Conservation (phyloP, 2,329 filamentous ascomycete genomes). For the Botrytis byssoidea region DNA sequence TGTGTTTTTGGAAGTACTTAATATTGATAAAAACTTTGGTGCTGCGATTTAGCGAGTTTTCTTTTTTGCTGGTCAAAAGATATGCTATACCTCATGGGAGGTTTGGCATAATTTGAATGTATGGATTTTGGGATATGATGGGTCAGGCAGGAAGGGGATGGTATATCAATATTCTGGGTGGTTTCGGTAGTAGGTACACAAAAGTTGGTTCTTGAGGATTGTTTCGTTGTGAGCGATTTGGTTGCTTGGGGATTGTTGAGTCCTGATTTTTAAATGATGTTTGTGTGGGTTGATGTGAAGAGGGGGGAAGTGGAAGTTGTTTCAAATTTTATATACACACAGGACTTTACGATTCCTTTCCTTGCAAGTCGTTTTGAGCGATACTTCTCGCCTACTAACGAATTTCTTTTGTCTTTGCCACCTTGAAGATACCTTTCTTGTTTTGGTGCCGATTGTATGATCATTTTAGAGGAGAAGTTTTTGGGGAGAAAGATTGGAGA, state of each 20-base stretch:
- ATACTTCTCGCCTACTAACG: neutral
- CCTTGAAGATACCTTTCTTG: neutral
- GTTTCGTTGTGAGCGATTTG: constrained; percentile 7
- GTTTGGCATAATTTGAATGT: constrained; percentile 14
- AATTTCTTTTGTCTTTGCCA: constrained; percentile 7
- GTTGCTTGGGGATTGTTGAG: neutral
- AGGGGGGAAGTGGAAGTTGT: neutral
- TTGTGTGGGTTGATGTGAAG: neutral
- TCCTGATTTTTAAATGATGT: neutral
- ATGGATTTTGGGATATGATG: neutral
- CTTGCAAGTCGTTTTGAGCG: neutral
- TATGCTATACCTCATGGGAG: constrained; percentile 18
- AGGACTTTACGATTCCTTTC: constrained; percentile 2
- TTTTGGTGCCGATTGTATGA: neutral
- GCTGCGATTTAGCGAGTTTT: constrained; percentile 18
- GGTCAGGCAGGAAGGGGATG: neutral
- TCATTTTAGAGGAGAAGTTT: neutral
- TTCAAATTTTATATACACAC: neutral
- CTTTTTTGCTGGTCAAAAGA: neutral
- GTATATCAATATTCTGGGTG: neutral
- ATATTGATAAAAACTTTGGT: constrained; percentile 12
- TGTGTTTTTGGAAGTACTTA: constrained; percentile 19
- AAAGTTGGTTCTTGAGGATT: constrained; percentile 15
- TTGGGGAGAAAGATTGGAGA: neutral
- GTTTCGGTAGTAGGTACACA: constrained; percentile 3